Percentiles rank a stretch among this genome's conserved stretches.
Evolutionary conservation across 805 yeast species (phyloP).

Genomic region (Wickerhamiella kazuoi): DNA sequence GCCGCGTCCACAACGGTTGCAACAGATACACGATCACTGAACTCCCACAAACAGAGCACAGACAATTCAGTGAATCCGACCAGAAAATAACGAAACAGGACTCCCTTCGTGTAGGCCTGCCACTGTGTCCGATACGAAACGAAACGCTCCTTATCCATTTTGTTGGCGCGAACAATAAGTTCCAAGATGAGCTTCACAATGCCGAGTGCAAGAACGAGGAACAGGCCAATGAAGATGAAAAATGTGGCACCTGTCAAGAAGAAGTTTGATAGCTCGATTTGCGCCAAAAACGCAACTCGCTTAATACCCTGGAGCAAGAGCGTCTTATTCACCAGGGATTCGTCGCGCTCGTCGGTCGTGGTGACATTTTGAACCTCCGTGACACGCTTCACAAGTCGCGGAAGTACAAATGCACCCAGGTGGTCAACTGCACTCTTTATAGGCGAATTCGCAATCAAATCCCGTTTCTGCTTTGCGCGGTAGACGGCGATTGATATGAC

Average conservation of each 20-base stretch:
- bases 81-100: conserved; percentile 63
- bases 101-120: conserved; percentile 54
- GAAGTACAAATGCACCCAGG: too few species aligned
- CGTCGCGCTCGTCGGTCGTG: conserved; percentile 36
- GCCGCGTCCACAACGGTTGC: conserved; percentile 71
- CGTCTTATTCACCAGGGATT: conserved; percentile 44
- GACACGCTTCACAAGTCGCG: conserved; percentile 5
- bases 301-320: conserved; percentile 78
- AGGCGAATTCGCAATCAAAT: conserved; percentile 5
- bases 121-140: conserved; percentile 52
- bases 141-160: conserved; percentile 47
- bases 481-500: conserved; percentile 74
- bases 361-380: conserved; percentile 8
- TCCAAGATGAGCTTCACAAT: conserved; percentile 53
- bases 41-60: conserved; percentile 75
- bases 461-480: conserved; percentile 26
- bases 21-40: conserved; percentile 63
- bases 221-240: conserved; percentile 56
- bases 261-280: conserved; percentile 69
- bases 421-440: not conserved
- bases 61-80: conserved; percentile 80
- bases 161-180: conserved; percentile 40
- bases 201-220: conserved; percentile 37
- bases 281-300: conserved; percentile 71
- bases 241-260: conserved; percentile 78